Conservation (phyloP, 768 basidiomycete genomes). For the Trametes cubensis region DNA sequence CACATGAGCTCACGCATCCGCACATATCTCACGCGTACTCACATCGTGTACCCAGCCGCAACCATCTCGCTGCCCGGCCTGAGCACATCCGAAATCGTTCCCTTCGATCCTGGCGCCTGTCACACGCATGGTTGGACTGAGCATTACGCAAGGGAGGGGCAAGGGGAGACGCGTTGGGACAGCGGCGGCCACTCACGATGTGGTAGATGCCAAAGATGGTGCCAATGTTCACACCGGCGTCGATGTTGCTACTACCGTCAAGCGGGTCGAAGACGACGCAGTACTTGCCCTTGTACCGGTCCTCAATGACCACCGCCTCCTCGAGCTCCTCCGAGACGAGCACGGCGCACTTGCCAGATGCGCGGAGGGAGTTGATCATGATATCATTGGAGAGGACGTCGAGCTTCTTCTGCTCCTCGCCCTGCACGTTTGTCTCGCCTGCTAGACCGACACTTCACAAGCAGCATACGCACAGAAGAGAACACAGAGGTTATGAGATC, state of each 20-base stretch:
- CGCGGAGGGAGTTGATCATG: slow-evolving; percentile 96
- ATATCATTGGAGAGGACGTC: slow-evolving; percentile 98
- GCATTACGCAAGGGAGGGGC: not conserved
- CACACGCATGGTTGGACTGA: slow-evolving; percentile 9
- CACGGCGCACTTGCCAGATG: slow-evolving; percentile 95
- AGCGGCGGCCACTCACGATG: slow-evolving; percentile 58
- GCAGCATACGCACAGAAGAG: not conserved
- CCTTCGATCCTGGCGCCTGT: slow-evolving; percentile 75
- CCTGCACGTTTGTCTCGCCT: slow-evolving; percentile 95
- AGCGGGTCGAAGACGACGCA: slow-evolving; percentile 99
- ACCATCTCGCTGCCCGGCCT: slow-evolving; percentile 97
- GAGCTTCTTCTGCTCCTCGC: slow-evolving; percentile 99
- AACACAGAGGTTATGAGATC: slow-evolving; percentile 4
- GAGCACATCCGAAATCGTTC: slow-evolving; percentile 85
- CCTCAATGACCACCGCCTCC: slow-evolving; percentile 88
- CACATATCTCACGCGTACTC: slow-evolving; percentile 31
- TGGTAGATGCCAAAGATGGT: slow-evolving; percentile 98
- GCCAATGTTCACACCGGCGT: slow-evolving; percentile 97
- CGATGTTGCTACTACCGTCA: slow-evolving; percentile 96
- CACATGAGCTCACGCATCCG: not conserved
- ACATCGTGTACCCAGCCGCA: slow-evolving; percentile 97
- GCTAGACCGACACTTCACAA: slow-evolving; percentile 87
- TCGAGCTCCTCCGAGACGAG: slow-evolving; percentile 97
- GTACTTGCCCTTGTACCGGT: slow-evolving; percentile 79
- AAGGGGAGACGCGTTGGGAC: not conserved